Base-by-base conservation (phyloP, 345 rosid genomes). In the Microthlaspi erraticum region DNA sequence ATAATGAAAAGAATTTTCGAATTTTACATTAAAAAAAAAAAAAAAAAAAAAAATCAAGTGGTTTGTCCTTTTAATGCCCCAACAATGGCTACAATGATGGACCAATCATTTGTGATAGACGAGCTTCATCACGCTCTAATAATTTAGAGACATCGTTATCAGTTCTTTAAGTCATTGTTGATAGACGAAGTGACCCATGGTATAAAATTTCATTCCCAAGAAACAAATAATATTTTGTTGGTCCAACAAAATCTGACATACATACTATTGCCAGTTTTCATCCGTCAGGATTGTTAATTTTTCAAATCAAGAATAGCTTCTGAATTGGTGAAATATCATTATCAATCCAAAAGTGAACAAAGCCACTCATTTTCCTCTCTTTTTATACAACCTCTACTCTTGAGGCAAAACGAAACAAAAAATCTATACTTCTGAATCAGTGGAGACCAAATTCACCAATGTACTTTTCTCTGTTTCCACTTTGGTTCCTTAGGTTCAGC, bases 401-500 rank as follows among this genome's bases (percentile, higher is more conserved):
- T 2, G 46, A 43, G 34, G 48, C 14, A 48, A 68, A 10, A 29
- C 26, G 3, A 10, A 16, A 23, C 1, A 12, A 48, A 34, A 20
- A 20, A 23, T 5, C n/a, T 29, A 1, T 12, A 17, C 31, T 49
- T 39, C 11, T 11, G 17, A 43, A 68, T 13, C 6, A 29, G 33
- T 66, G 55, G 48, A 73, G 16, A 50, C 19, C 17, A 74, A 14
- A 42, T 36, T 36, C 42, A 33, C 52, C 50, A 60, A 68, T 34
- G 44, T 37, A 13, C 52, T 0, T 37, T 45, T 53, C 34, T 68
- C 10, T 8, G 43, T 17, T 36, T 17, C 20, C 55, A 41, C 38
- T 74, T 17, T 13, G 12, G 53, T 33, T 39, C 52, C 9, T 66
- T 23, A 60, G 31, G 52, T 75, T 75, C 64, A 43, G n/a, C 68